Conservation (phyloP, 805 yeast species). For the Kodamaea sagamina region DNA sequence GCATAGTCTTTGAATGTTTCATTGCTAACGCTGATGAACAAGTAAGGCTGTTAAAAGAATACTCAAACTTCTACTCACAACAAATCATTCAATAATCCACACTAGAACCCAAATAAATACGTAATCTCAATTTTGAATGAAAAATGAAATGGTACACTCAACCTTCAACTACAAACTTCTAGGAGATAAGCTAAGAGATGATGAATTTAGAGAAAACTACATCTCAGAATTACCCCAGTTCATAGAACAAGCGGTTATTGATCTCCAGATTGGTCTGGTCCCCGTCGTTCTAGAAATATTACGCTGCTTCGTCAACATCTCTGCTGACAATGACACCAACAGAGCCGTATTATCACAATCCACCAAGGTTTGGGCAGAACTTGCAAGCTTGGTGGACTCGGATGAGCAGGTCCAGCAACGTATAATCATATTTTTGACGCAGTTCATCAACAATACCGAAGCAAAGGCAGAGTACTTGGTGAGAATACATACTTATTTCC, state of each 20-base stretch:
- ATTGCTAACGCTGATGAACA: too few relatives aligned
- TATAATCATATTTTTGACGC: conserved; percentile 29
- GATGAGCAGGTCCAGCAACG: conserved; percentile 15
- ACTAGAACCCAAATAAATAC: background rate
- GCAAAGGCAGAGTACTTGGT: conserved; percentile 17
- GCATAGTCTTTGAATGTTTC: too few relatives aligned
- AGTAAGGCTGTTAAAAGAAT: too few relatives aligned
- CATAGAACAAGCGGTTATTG: background rate
- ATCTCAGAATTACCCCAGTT: background rate
- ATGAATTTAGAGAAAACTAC: conserved; percentile 4
- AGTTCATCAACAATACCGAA: conserved; percentile 33
- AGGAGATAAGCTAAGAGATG: conserved; percentile 15
- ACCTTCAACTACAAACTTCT: conserved; percentile 5
- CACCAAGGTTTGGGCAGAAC: conserved; percentile 22
- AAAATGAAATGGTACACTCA: background rate
- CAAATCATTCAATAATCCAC: too few relatives aligned
- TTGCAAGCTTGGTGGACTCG: conserved; percentile 4
- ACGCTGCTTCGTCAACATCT: conserved; percentile 35
- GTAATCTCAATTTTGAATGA: background rate
- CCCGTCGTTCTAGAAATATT: conserved; percentile 19
- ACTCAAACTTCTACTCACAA: too few relatives aligned
- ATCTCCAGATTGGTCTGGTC: background rate
- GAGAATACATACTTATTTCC: conserved; percentile 16
- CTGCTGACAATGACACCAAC: conserved; percentile 36
- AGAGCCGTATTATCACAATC: conserved; percentile 13